These are phyloP conservation scores for Cenchrus purpureus DNA, from an alignment of 176 grass and related monocot genomes.

Conservation along the genomic window DNA sequence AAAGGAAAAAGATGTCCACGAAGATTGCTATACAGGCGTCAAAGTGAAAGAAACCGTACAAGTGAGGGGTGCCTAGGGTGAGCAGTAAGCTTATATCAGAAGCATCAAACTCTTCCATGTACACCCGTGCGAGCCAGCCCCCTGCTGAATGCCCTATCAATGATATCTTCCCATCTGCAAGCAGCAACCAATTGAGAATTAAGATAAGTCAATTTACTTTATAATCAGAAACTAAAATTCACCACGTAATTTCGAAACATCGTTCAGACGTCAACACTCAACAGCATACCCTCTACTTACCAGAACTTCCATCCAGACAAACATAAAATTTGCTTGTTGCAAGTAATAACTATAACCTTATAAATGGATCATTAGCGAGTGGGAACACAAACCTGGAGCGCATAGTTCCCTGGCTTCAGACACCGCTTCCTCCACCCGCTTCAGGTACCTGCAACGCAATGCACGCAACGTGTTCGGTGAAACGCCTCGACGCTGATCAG, in stretches of 20 bases:
- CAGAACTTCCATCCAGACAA: background rate
- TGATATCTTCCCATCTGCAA: conserved; percentile 68
- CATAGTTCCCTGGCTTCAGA: conserved; percentile 58
- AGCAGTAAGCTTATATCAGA: conserved; percentile 75
- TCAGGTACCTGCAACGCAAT: conserved; percentile 64
- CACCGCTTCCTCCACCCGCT: conserved; percentile 70
- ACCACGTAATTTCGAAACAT: background rate
- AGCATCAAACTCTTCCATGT: conserved; percentile 72
- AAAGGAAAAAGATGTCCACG: background rate
- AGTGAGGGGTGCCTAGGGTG: conserved; percentile 87
- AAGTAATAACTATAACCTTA: background rate
- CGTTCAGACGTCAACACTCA: too few relatives aligned
- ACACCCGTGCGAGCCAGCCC: conserved; percentile 83
- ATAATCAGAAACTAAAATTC: background rate
- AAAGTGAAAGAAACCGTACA: conserved; percentile 50
- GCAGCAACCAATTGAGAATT: background rate
- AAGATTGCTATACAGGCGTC: background rate
- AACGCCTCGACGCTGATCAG: background rate
- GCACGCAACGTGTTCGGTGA: conserved; percentile 11
- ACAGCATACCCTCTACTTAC: background rate
- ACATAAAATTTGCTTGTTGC: background rate
- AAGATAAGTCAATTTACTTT: background rate
- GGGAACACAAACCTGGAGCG: conserved; percentile 39
- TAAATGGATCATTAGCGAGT: background rate
- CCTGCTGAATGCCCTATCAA: conserved; percentile 95